Evolutionary conservation across 1,284 basidiomycete species (phyloP), one percentile per base, ranked within the genome.

Genomic region (Sphaerobolus stellatus): DNA sequence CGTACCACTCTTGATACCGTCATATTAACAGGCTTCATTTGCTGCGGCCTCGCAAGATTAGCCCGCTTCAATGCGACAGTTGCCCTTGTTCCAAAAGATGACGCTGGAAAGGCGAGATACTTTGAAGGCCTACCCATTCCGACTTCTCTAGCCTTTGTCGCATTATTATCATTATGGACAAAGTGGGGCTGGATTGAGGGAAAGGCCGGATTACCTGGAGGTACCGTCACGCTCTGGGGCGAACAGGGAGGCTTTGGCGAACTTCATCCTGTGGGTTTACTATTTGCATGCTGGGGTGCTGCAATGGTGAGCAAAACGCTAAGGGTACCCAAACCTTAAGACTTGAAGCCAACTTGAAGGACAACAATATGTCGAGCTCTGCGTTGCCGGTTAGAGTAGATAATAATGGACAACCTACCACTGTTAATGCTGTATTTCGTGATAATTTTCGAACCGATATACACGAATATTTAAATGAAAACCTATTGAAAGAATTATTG

Each of bases 41-140:
- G 96, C 67, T 92, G 90, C 68, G 97, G 97, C 34, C 84, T 99
- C 52, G 97, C 97, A 22, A 86, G 96, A 47, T 86, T 99, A 46
- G 96, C 96, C 6, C 85, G 97, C 36, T 99, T 98, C 82, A 99
- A 99, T 71, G 97, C 95, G 13, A 99, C 97, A 0, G 95, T 97
- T 48, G 97, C 97, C 2, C 78, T 93, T 45, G 82, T 98, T 27
- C 97, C 97, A 1, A 94, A 96, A 70, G 92, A 96, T 67, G 71
- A 71, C 5, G 78, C 78, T 27, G 96, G 97, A 51, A 99, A 98
- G 70, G 82, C 90, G 16, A 87, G 87, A 66, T 98, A 96, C 75
- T 99, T 99, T 71, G 96, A 99, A 72, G 97, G 96, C 5, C 79
- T 99, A 22, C 97, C 97, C 16, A 99, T 99, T 59, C 97, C 97